A percentile compares a stretch with the other conserved stretches of the same genome.
These are phyloP conservation scores for Capsicum rhomboideum DNA, from an alignment of 257 asterid species.

Conservation along the genomic window DNA sequence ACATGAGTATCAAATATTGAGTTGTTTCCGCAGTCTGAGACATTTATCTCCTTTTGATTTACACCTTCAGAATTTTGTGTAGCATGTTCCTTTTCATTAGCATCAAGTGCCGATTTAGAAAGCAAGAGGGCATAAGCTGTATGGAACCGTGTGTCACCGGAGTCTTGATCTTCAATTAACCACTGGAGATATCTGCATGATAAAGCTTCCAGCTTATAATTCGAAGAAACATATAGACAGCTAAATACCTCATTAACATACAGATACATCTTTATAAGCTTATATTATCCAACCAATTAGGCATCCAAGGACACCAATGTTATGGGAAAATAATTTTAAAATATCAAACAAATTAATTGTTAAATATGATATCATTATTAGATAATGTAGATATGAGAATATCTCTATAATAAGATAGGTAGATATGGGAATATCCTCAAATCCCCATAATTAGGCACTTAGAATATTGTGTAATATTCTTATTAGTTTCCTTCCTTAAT, in stretches of 20 bases:
- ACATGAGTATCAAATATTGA: slow-evolving; percentile 67
- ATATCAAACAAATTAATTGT: neutral
- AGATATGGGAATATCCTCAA: too few relatives aligned
- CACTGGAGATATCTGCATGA: slow-evolving; percentile 87
- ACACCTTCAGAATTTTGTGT: slow-evolving; percentile 25
- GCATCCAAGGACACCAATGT: neutral
- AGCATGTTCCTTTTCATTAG: slow-evolving; percentile 40
- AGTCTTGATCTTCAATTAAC: slow-evolving; percentile 91
- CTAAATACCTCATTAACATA: neutral
- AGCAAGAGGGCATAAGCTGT: slow-evolving; percentile 82
- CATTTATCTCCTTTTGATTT: slow-evolving; percentile 20
- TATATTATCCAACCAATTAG: neutral
- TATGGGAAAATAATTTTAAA: neutral
- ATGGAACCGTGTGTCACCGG: slow-evolving; percentile 69
- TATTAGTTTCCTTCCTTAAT: too few relatives aligned
- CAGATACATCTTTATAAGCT: neutral
- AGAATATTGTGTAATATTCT: too few relatives aligned
- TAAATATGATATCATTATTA: too few relatives aligned
- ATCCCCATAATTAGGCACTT: too few relatives aligned
- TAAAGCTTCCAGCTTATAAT: neutral
- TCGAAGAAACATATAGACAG: neutral
- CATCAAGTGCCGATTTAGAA: slow-evolving; percentile 78
- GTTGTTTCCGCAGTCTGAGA: slow-evolving; percentile 26
- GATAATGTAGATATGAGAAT: too few relatives aligned
- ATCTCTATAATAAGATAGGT: too few relatives aligned